Base-by-base conservation (phyloP, 805 yeast species). In the Saccharomycopsis capsularis region DNA sequence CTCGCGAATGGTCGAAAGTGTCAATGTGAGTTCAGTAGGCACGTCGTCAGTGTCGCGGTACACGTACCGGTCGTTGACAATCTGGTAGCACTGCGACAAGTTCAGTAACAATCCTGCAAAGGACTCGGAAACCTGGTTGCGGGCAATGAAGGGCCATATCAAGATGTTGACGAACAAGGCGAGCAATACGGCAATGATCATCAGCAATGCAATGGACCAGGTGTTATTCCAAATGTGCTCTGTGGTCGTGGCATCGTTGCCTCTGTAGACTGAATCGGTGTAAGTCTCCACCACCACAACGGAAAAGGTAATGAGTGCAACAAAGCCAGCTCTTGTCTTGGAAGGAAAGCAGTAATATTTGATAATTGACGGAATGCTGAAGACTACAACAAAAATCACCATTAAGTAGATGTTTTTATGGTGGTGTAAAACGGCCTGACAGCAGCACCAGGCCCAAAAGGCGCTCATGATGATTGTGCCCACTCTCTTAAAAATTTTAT, bases 141-240 rank as follows among this genome's bases (percentile, higher is more conserved):
- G 65, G 2, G 78, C 73, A 21, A 63, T 63, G 55, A 71, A 73
- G 1, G 79, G 74, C 77, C 78, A 74, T 13, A 73, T 56, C 0
- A 71, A 41, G 75, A 77, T 73, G 48, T 68, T 71, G 4, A 68
- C 58, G 1, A 68, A 55, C 23, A 70, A 60, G 0, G 76, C 60
- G 0, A 65, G 50, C 6, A 63, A 22, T 11, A 71, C 54, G 13
- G 75, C 71, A n/a, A 73, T 62, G 11, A 71, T 51, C 1, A 73
- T 55, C 3, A 71, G 61, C 2, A 70, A 38, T 4, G 71, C 64
- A 0, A 69, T 63, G 0, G 64, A 59, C 76, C 77, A 72, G 1
- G 71, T 61, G 39, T 59, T 53, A 46, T 64, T 63, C 65, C 70
- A 68, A 21, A 70, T 62, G 2, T 44, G 47, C 2, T 54, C 55